phyloP scores from a whole-genome alignment of 2,329 filamentous ascomycete species.

The Periconia macrospinosa region DNA sequence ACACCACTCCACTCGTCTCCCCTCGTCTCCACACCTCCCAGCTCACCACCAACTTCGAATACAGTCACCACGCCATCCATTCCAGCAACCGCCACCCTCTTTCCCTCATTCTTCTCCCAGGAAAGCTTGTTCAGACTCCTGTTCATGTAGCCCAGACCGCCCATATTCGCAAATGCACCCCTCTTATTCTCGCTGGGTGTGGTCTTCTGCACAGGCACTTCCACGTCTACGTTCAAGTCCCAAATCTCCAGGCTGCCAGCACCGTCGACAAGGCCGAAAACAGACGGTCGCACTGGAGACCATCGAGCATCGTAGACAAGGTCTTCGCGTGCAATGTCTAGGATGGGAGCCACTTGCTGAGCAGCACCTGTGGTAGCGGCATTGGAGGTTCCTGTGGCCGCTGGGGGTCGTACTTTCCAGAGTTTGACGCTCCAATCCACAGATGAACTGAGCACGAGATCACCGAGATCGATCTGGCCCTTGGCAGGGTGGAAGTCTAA shows the following conservation, averaged over 20 bases:
- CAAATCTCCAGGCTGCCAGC: slow-evolving; percentile 91
- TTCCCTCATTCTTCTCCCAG: slow-evolving; percentile 90
- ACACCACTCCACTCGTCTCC: slow-evolving; percentile 91
- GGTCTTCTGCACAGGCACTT: slow-evolving; percentile 84
- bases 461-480: slow-evolving; percentile 90
- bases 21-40: slow-evolving; percentile 84
- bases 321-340: slow-evolving; percentile 92
- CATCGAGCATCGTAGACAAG: slow-evolving; percentile 95
- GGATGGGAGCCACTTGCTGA: slow-evolving; percentile 68
- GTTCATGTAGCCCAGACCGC: slow-evolving; percentile 64
- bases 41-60: slow-evolving; percentile 83
- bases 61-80: slow-evolving; percentile 88
- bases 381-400: slow-evolving; percentile 60
- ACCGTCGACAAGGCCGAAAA: slow-evolving; percentile 93
- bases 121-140: slow-evolving; percentile 91
- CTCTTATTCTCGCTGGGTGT: slow-evolving; percentile 62
- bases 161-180: slow-evolving; percentile 39
- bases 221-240: slow-evolving; percentile 90
- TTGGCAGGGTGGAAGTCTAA: slow-evolving; percentile 92
- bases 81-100: slow-evolving; percentile 83
- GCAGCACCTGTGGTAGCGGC: slow-evolving; percentile 40
- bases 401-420: slow-evolving; percentile 88
- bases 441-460: slow-evolving; percentile 87
- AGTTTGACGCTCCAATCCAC: slow-evolving; percentile 97
- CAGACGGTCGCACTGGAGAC: slow-evolving; percentile 90